phyloP scores from a whole-genome alignment of 2,329 filamentous ascomycete genomes.

The Stemphylium lycopersici region DNA sequence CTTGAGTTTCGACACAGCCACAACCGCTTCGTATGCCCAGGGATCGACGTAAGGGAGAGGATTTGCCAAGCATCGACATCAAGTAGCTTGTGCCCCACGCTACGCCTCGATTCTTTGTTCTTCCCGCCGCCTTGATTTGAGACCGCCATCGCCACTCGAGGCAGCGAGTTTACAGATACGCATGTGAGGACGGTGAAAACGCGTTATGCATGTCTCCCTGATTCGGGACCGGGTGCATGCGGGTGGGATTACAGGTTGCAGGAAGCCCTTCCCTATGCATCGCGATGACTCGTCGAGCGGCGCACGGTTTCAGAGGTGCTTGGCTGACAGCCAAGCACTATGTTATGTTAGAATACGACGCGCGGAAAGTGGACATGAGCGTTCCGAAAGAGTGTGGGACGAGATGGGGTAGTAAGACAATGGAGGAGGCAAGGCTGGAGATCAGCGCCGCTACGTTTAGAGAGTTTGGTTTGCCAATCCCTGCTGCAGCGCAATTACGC shows the following conservation, averaged over 20 bases:
- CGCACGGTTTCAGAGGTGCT: neutral
- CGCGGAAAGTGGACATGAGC: slow-evolving; percentile 4
- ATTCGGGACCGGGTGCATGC: neutral
- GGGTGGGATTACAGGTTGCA: slow-evolving; percentile 7
- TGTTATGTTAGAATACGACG: slow-evolving; percentile 1
- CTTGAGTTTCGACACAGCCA: slow-evolving; percentile 35
- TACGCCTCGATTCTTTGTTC: slow-evolving; percentile 10
- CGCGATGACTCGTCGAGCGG: slow-evolving; percentile 3
- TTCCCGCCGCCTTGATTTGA: slow-evolving; percentile 4
- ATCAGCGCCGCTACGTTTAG: slow-evolving; percentile 15
- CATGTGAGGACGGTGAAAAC: neutral
- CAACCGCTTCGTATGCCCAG: slow-evolving; percentile 20
- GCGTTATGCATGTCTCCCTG: neutral
- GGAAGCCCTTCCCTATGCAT: slow-evolving; percentile 2
- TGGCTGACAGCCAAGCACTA: neutral
- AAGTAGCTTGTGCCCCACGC: slow-evolving; percentile 12
- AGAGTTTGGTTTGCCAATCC: slow-evolving; percentile 14
- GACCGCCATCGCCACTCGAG: neutral
- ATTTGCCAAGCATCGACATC: slow-evolving; percentile 13
- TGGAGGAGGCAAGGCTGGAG: slow-evolving; percentile 6
- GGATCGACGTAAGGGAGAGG: slow-evolving; percentile 16
- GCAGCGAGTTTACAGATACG: neutral
- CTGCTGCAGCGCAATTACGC: slow-evolving; percentile 7
- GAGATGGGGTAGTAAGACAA: slow-evolving; percentile 4
- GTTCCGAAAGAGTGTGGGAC: slow-evolving; percentile 7